phyloP scores from a whole-genome alignment of 108 stramenopile species.

The Heterococcus sp. region DNA sequence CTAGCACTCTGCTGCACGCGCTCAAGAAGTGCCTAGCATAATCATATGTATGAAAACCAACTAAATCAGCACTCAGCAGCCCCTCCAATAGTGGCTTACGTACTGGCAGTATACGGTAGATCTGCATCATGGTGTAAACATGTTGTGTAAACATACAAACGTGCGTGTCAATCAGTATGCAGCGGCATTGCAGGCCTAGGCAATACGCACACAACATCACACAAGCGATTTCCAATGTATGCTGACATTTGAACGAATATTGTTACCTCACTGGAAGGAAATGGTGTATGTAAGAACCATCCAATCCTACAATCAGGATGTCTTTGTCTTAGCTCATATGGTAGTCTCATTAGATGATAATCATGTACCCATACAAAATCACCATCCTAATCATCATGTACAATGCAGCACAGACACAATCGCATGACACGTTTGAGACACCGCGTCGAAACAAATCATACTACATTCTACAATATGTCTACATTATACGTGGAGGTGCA shows the following conservation, averaged over 20 bases:
- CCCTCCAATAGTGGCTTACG: conserved; percentile 40
- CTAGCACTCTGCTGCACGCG: conserved; percentile 15
- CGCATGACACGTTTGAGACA: too few species aligned
- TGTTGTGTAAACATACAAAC: too few species aligned
- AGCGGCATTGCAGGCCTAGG: too few species aligned
- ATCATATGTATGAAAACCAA: conserved; percentile 56
- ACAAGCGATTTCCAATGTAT: too few species aligned
- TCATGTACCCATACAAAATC: conserved; percentile 49
- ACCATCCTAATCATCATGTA: background rate
- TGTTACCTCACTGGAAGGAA: conserved; percentile 24
- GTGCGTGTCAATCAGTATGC: too few species aligned
- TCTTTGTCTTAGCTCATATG: conserved; percentile 30
- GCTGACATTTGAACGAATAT: too few species aligned
- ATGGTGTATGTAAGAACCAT: conserved; percentile 52
- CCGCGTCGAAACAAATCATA: too few species aligned
- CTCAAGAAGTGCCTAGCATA: conserved; percentile 54
- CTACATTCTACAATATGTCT: too few species aligned
- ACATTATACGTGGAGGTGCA: too few species aligned
- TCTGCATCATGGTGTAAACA: too few species aligned
- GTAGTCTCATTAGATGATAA: conserved; percentile 48
- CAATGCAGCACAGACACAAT: too few species aligned
- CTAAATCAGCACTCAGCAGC: conserved; percentile 33
- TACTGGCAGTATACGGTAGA: conserved; percentile 48
- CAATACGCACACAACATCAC: too few species aligned
- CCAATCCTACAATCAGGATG: conserved; percentile 20